phyloP scores from a whole-genome alignment of 495 filamentous ascomycete species.

The Neurospora terricola region DNA sequence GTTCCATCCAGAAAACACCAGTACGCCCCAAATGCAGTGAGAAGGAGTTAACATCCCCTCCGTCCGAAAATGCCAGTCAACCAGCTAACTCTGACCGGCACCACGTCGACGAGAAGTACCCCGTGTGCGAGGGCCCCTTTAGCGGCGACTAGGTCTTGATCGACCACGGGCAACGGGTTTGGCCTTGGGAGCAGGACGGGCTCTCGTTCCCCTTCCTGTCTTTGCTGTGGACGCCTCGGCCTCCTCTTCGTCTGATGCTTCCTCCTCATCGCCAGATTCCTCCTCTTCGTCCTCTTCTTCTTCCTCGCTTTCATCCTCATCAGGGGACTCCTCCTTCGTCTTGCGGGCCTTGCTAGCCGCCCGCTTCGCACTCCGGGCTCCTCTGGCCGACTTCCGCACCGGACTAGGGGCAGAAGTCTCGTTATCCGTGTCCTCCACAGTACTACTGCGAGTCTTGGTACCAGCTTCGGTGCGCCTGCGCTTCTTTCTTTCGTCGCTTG shows the following conservation, averaged over 20 bases:
- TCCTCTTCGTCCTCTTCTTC: conserved; percentile 47
- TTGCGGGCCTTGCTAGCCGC: conserved; percentile 29
- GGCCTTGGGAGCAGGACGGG: conserved; percentile 7
- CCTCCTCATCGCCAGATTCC: conserved; percentile 20
- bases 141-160: not conserved
- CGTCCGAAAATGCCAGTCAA: not conserved
- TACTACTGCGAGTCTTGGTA: conserved; percentile 37
- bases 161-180: not conserved
- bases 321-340: conserved; percentile 44
- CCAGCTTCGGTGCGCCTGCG: conserved; percentile 25
- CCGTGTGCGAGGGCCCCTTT: not conserved
- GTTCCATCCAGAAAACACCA: not conserved
- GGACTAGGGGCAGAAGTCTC: conserved; percentile 27
- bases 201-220: conserved; percentile 14
- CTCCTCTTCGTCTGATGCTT: conserved; percentile 20
- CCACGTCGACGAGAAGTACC: not conserved
- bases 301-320: conserved; percentile 54
- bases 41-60: not conserved
- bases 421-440: conserved; percentile 45
- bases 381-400: conserved; percentile 23
- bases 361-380: conserved; percentile 29
- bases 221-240: conserved; percentile 18
- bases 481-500: conserved; percentile 30
- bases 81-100: not conserved
- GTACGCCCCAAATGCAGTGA: not conserved